Evolutionary conservation across 495 filamentous ascomycete genomes (phyloP).

Genomic region (Aspergillus homomorphus): DNA sequence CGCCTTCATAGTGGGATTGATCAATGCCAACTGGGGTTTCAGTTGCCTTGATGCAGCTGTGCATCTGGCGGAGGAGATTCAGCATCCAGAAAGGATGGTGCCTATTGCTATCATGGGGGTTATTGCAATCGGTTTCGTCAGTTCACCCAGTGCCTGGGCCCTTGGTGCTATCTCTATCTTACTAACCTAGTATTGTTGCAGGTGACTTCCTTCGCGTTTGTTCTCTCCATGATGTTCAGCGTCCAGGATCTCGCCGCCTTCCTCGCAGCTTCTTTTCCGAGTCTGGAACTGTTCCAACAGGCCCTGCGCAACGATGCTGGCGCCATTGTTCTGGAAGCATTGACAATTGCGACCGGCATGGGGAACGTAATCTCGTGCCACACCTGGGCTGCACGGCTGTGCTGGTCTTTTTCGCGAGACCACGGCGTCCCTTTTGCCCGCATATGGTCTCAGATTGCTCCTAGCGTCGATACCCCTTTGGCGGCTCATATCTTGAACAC

Average conservation of each 20-base stretch:
- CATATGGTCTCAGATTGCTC: conserved; percentile 17
- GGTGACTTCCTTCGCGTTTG: too few species aligned
- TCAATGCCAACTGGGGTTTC: conserved; percentile 28
- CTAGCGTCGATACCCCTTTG: conserved; percentile 21
- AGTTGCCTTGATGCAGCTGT: conserved; percentile 29
- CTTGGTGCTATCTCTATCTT: too few species aligned
- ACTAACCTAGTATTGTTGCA: too few species aligned
- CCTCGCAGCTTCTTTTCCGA: conserved; percentile 20
- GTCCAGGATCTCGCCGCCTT: conserved; percentile 20
- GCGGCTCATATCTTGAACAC: conserved; percentile 46
- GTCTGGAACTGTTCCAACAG: conserved; percentile 26
- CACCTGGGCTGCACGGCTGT: conserved; percentile 34
- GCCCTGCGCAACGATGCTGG: conserved; percentile 23
- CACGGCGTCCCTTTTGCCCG: conserved; percentile 22
- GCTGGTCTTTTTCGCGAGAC: conserved; percentile 42
- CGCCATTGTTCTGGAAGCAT: conserved; percentile 24
- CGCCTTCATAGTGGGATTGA: conserved; percentile 30
- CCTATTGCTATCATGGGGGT: conserved; percentile 27
- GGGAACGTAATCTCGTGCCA: conserved; percentile 36
- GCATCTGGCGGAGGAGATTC: conserved; percentile 31
- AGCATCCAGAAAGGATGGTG: conserved; percentile 22
- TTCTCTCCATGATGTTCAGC: conserved; percentile 30
- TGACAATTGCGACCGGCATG: conserved; percentile 25
- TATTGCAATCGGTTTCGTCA: conserved; percentile 28
- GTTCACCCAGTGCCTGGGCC: conserved; percentile 24